Base-by-base conservation (phyloP, 768 basidiomycete species). In the Calocera viscosa region DNA sequence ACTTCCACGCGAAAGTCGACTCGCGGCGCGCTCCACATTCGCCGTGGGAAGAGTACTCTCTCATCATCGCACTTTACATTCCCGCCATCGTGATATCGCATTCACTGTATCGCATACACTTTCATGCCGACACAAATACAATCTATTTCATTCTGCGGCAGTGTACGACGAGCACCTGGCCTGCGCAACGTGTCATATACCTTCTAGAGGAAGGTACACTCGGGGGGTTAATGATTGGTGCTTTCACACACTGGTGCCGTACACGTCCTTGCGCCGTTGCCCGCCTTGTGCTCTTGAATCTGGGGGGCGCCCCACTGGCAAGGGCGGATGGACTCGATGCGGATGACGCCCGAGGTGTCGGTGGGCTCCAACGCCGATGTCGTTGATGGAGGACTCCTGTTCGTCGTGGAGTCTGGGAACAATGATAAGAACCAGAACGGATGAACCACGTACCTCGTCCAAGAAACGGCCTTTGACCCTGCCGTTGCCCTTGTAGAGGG, bases 311-410 rank as follows among this genome's bases (percentile, higher is more conserved):
- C 91, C 91, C 91, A 93, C 73, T 90, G 91, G 65, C 14, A 65
- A 66, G 98, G 93, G 60, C 96, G 86, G 77, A 99, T 98, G 34
- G 91, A 91, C 76, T 96, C 91, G 70, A 99, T 97, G 74, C 89
- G 87, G 78, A 98, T 97, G 82, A 98, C 97, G 2, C 94, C 94
- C 64, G 89, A 84, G 38, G 94, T 94, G 74, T 95, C 93, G 34
- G 89, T 91, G 24, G 94, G 94, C 79, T 95, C 92, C 77, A 99
- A 98, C 95, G 68, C 96, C 95, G 67, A 97, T 86, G 79, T 95
- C 94, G 76, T 99, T 95, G 96, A 99, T 98, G 66, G 94, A 96
- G 11, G 91, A 92, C 78, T 96, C 83, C 35, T 87, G 87, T 73
- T 91, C 94, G 73, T 99, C 96, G 75, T 99, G 98, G 28, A 99